Evolutionary conservation across 2,329 filamentous ascomycete genomes (phyloP).

Genomic region (Arthrobotrys musiformis): DNA sequence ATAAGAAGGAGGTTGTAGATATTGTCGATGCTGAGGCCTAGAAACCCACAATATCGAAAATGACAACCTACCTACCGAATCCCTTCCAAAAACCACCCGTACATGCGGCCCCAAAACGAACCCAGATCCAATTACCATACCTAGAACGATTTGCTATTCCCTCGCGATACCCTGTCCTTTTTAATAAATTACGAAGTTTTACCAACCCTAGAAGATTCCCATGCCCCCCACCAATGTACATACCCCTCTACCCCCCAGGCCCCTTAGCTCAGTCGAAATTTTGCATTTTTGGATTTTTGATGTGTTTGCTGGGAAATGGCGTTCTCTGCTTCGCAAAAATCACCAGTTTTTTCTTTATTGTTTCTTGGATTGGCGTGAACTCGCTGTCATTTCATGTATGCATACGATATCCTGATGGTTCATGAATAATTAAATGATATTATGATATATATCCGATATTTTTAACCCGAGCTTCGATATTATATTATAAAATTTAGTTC

Average conservation of each 20-base stretch:
- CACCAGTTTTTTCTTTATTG: neutral
- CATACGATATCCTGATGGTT: neutral
- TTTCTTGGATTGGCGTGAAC: neutral
- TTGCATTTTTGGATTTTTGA: constrained; percentile 2
- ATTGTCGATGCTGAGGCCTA: constrained; percentile 48
- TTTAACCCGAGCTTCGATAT: too few species aligned
- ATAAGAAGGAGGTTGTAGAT: constrained; percentile 37
- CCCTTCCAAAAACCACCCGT: neutral
- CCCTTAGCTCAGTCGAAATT: neutral
- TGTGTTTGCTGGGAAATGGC: constrained; percentile 3
- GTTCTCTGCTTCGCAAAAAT: neutral
- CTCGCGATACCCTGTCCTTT: constrained; percentile 18
- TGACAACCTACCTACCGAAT: neutral
- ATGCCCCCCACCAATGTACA: constrained; percentile 16
- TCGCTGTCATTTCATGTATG: constrained; percentile 25
- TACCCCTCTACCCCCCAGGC: neutral
- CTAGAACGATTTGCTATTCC: constrained; percentile 1
- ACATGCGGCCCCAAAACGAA: neutral
- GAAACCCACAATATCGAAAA: neutral
- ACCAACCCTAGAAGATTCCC: neutral
- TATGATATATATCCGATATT: neutral
- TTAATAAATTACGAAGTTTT: neutral
- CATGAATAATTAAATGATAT: neutral
- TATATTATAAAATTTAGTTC: too few species aligned
- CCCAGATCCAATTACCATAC: neutral